Evolutionary conservation across 1,284 basidiomycete genomes (phyloP), one percentile per base, ranked within the genome.

Genomic region (Austroboletus olivaceoglutinosus): DNA sequence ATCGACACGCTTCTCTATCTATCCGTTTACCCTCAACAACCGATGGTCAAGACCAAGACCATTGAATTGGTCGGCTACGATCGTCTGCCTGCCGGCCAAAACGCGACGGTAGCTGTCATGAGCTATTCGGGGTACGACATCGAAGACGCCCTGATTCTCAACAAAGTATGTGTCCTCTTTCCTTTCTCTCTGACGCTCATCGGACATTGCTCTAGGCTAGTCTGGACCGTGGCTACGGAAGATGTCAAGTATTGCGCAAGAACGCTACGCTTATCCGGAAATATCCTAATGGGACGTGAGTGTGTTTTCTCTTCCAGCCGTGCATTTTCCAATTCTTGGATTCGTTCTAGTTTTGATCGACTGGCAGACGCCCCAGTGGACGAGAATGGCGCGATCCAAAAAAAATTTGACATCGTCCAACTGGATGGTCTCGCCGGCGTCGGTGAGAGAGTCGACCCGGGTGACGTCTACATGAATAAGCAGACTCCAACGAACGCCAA

Each of bases 91-190:
- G 97, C 97, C 4, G 97, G 97, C 6, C 95, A 99, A 72, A 99
- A 99, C 67, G 97, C 96, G 5, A 99, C 90, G 1, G 92, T 99
- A 37, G 98, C 96, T 3, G 94, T 99, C 58, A 99, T 99, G 97
- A 94, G 91, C 65, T 99, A 91, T 73, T 98, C 94, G 3, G 97
- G 97, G 25, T 99, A 99, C 70, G 97, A 99, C 79, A 99, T 99
- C 56, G 97, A 99, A 73, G 97, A 99, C 73, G 97, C 97, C 1
- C 77, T 99, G 50, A 97, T 99, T 63, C 75, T 98, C 52, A 99
- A 99, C 73, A 93, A 90, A 77, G 90, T 86, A 40, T 27, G 73
- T 43, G 43, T 36, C 45, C 18, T 33, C 51, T 30, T n/a, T 16
- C 34, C 25, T 37, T 43, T 42, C n/a, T 52, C 48, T 43, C 39